A percentile compares a stretch with the other conserved stretches of the same genome.
phyloP scores from a whole-genome alignment of 345 rosid species.

The Populus pruinosa region DNA sequence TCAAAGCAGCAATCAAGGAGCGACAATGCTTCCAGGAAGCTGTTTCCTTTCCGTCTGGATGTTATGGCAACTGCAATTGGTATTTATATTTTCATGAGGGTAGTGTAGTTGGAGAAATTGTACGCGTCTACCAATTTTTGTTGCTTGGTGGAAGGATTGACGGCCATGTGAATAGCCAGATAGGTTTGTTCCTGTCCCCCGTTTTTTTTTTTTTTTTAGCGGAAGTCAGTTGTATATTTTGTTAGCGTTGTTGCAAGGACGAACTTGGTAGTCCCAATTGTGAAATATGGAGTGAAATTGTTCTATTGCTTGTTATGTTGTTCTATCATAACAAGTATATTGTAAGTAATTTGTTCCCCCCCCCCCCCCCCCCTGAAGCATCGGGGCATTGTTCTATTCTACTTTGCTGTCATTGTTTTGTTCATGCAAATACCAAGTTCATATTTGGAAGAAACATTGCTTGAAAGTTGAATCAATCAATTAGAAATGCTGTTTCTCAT shows the following conservation, averaged over 20 bases:
- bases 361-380: neutral
- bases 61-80: neutral
- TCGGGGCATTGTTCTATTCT: neutral
- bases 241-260: constrained; percentile 19
- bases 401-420: neutral
- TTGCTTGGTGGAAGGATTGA: constrained; percentile 23
- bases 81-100: neutral
- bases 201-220: constrained; percentile 6
- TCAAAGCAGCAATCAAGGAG: neutral
- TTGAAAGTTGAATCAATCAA: neutral
- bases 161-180: constrained; percentile 30
- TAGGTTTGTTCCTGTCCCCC: constrained; percentile 8
- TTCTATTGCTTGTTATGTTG: constrained; percentile 10
- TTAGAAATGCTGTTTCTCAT: neutral
- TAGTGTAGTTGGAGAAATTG: constrained; percentile 7
- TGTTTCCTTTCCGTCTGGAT: constrained; percentile 11
- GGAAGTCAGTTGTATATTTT: constrained; percentile 26
- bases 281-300: constrained; percentile 12
- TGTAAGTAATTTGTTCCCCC: neutral
- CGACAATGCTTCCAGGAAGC: neutral
- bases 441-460: neutral
- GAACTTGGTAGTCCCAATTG: constrained; percentile 14
- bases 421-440: neutral
- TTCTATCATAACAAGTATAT: no score
- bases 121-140: constrained; percentile 32